These are phyloP conservation scores for Rhododendron griersonianum DNA, from an alignment of 148 eudicot genomes.

Conservation along the genomic window DNA sequence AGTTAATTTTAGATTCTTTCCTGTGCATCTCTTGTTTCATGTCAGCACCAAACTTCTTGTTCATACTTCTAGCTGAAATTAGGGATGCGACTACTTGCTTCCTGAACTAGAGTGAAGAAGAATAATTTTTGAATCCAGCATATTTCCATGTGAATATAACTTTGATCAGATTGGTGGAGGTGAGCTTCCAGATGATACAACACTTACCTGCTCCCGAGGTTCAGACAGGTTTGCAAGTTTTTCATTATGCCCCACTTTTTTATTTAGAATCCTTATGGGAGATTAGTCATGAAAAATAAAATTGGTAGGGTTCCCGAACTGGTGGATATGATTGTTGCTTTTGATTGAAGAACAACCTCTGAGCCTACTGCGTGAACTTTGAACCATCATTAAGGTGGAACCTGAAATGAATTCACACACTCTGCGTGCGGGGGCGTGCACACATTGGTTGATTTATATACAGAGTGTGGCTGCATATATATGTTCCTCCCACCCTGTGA, in stretches of 20 bases:
- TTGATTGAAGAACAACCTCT: not conserved
- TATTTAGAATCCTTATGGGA: conserved; percentile 6
- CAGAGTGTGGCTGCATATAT: not conserved
- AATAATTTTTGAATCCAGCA: not conserved
- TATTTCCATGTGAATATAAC: conserved; percentile 18
- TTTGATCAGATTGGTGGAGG: conserved; percentile 87
- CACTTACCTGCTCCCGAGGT: conserved; percentile 79
- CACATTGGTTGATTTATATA: not conserved
- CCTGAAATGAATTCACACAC: not conserved
- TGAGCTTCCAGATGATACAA: conserved; percentile 88
- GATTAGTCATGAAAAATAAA: not conserved
- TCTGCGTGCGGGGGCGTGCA: not conserved
- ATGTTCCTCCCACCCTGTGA: not conserved
- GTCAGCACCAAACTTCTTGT: not conserved
- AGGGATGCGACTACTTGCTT: not conserved
- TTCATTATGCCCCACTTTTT: conserved; percentile 3
- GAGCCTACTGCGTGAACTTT: not conserved
- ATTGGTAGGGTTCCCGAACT: not conserved
- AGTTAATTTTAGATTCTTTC: not conserved
- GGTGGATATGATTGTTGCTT: conserved; percentile 1
- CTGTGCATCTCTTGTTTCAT: not conserved
- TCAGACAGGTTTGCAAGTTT: conserved; percentile 74
- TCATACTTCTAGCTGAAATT: not conserved
- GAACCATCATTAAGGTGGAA: not conserved
- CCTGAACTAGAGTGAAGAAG: not conserved